Evolutionary conservation across 192 early-diverging fungal species (phyloP).

Genomic region (Chytriomyces confervae): DNA sequence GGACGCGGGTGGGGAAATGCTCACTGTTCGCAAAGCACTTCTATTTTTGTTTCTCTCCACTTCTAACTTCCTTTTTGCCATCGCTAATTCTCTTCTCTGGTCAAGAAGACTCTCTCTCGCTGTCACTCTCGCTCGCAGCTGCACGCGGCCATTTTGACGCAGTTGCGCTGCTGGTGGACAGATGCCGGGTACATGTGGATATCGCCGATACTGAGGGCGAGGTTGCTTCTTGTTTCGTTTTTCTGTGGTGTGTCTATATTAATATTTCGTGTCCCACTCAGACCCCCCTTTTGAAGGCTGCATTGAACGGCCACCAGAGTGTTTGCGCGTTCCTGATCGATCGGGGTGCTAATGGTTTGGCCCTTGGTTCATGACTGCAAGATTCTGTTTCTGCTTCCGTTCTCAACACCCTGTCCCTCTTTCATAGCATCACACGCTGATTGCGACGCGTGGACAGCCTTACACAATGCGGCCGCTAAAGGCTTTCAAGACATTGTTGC

Average conservation of each 20-base stretch:
- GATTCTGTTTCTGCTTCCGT: no score
- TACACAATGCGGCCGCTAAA: conserved; percentile 76
- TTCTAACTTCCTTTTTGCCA: no score
- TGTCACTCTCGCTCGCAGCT: conserved; percentile 13
- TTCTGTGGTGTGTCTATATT: conserved; percentile 7
- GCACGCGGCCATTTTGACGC: conserved; percentile 12
- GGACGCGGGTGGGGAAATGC: neutral
- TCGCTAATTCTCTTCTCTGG: no score
- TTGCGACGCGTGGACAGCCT: conserved; percentile 79
- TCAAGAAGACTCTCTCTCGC: neutral
- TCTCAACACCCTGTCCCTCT: no score
- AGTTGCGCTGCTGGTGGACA: conserved; percentile 41
- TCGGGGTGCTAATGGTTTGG: conserved; percentile 57
- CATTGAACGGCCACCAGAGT: conserved; percentile 65
- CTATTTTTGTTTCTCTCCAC: no score
- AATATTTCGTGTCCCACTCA: conserved; percentile 37
- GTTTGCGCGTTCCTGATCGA: conserved; percentile 66
- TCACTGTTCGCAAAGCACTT: conserved; percentile 1
- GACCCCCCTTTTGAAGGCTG: conserved; percentile 77
- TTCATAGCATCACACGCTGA: conserved; percentile 60
- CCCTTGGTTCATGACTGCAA: no score
- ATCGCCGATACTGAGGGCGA: conserved; percentile 70
- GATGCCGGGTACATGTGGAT: conserved; percentile 65
- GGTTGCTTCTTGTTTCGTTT: conserved; percentile 38
- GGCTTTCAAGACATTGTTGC: conserved; percentile 64